Evolutionary conservation across 306 rosid species (phyloP).

Genomic region (Albizia julibrissin): DNA sequence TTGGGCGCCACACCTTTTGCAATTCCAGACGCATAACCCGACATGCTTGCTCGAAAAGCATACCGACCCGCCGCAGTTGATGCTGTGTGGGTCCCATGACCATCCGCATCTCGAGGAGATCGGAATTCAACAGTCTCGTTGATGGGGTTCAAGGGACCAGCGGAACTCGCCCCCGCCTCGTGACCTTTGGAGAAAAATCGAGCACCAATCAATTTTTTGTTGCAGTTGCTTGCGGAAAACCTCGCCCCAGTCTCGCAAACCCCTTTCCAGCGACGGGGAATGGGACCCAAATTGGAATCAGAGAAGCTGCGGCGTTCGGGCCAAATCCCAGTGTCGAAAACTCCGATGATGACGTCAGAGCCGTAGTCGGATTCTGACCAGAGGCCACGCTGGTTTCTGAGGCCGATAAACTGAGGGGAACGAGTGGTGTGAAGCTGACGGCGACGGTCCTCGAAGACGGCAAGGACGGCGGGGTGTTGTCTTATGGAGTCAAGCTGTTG

Average conservation of each 20-base stretch:
- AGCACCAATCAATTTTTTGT: conserved; percentile 65
- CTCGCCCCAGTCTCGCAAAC: conserved; percentile 51
- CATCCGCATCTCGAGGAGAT: conserved; percentile 76
- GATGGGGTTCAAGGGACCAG: conserved; percentile 47
- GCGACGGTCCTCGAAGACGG: conserved; percentile 61
- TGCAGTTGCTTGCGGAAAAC: conserved; percentile 48
- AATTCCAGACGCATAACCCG: conserved; percentile 65
- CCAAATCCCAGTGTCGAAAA: conserved; percentile 70
- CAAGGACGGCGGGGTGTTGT: conserved; percentile 56
- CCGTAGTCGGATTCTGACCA: conserved; percentile 81
- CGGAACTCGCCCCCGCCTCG: conserved; percentile 44
- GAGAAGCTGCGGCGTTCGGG: conserved; percentile 71
- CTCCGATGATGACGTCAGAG: conserved; percentile 64
- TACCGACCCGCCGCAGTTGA: conserved; percentile 70
- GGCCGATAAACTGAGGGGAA: conserved; percentile 78
- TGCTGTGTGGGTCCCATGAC: conserved; percentile 79
- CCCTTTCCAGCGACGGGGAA: conserved; percentile 68
- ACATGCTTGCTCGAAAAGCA: conserved; percentile 58
- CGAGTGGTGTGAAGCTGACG: conserved; percentile 78
- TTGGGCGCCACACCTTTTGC: conserved; percentile 78
- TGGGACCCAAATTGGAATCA: conserved; percentile 60
- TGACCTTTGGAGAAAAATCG: conserved; percentile 68
- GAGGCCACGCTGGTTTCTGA: conserved; percentile 67
- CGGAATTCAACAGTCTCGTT: conserved; percentile 62
- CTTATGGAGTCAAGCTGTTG: conserved; percentile 39